Conservation (phyloP, 495 filamentous ascomycete genomes). For the Parathielavia hyrcaniae region DNA sequence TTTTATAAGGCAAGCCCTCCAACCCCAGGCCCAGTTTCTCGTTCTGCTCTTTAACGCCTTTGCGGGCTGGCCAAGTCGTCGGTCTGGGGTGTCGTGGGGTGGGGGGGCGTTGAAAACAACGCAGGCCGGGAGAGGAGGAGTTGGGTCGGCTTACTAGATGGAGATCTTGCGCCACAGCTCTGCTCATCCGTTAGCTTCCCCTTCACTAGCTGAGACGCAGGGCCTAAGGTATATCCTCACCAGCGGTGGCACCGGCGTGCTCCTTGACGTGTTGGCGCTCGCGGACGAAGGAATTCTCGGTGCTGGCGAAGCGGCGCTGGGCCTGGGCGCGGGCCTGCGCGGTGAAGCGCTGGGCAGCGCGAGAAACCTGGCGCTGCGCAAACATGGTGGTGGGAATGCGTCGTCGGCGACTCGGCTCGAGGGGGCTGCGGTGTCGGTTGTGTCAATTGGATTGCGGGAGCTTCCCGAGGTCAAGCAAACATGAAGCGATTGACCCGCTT, state of each 20-base stretch:
- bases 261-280: conserved; percentile 79
- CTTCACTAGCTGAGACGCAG: neutral
- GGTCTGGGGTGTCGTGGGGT: neutral
- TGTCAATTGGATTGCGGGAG: conserved; percentile 6
- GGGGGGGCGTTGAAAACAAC: conserved; percentile 29
- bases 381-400: conserved; percentile 47
- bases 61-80: neutral
- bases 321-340: conserved; percentile 51
- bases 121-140: conserved; percentile 9
- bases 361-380: conserved; percentile 54
- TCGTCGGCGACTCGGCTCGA: conserved; percentile 7
- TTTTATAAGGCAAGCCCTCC: neutral
- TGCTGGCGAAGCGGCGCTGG: conserved; percentile 66
- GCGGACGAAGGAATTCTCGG: conserved; percentile 80
- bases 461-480: conserved; percentile 1
- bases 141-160: conserved; percentile 62
- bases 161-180: conserved; percentile 92
- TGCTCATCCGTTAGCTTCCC: conserved; percentile 37
- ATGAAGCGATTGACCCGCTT: conserved; percentile 19
- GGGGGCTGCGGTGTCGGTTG: conserved; percentile 11
- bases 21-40: neutral
- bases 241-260: conserved; percentile 72
- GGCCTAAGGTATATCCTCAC: conserved; percentile 42
- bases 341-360: conserved; percentile 52
- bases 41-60: neutral